Conservation (phyloP, 176 grass and related monocot genomes). For the Sorghum bicolor region Sorghum_bicolor_NCBIv3 NC_012871.2:59203001-59203500, state of each 20-base stretch:
- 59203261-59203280: background rate
- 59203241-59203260: background rate
- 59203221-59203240: background rate
- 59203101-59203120: no score
- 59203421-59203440: background rate
- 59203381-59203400: background rate
- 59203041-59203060: background rate
- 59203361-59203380: background rate
- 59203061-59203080: background rate
- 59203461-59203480: background rate
- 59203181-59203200: background rate
- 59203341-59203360: background rate
- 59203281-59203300: background rate
- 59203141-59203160: no score
- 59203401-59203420: background rate
- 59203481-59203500: background rate
- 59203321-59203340: background rate
- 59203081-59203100: background rate
- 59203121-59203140: no score
- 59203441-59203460: background rate
- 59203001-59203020: background rate
- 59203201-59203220: background rate
- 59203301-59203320: background rate
- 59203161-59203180: background rate
- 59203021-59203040: background rate